These are phyloP conservation scores for Microdochium bolleyi DNA, from an alignment of 2,329 filamentous ascomycete genomes.

Conservation along the genomic window DNA sequence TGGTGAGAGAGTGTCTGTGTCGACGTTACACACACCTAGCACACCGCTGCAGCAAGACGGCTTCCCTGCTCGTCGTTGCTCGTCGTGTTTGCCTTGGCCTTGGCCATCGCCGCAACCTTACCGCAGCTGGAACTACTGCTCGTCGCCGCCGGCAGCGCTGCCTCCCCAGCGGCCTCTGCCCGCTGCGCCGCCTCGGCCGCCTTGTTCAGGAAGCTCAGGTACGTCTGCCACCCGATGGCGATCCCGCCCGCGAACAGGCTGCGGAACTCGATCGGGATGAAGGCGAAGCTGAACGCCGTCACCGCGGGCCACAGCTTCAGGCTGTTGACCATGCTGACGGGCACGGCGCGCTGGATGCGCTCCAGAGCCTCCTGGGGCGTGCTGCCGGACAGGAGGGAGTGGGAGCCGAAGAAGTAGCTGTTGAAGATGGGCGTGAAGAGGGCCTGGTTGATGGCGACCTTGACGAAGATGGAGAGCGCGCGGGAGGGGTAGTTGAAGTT, in stretches of 20 bases:
- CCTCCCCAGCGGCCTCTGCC: too few relatives aligned
- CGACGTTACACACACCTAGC: too few relatives aligned
- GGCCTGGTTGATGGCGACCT: slow-evolving; percentile 73
- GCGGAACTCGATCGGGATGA: slow-evolving; percentile 69
- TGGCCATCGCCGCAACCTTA: too few relatives aligned
- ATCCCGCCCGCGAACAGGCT: slow-evolving; percentile 73
- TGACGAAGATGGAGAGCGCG: slow-evolving; percentile 60
- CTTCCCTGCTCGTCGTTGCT: not conserved
- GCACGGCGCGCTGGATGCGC: slow-evolving; percentile 68
- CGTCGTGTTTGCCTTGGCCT: too few relatives aligned
- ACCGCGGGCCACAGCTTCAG: slow-evolving; percentile 85
- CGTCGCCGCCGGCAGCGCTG: too few relatives aligned
- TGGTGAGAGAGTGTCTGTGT: too few relatives aligned
- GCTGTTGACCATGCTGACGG: slow-evolving; percentile 67
- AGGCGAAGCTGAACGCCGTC: slow-evolving; percentile 82
- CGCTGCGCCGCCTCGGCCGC: slow-evolving; percentile 46
- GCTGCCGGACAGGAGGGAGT: slow-evolving; percentile 67
- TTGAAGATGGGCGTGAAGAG: slow-evolving; percentile 80
- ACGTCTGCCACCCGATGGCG: slow-evolving; percentile 88
- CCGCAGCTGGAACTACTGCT: too few relatives aligned
- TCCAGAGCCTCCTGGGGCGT: slow-evolving; percentile 55
- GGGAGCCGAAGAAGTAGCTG: slow-evolving; percentile 74
- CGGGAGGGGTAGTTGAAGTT: slow-evolving; percentile 80
- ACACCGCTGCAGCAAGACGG: too few relatives aligned
- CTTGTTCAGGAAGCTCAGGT: slow-evolving; percentile 73